A percentile compares a stretch with the other conserved stretches of the same genome.
Conservation (phyloP, 768 basidiomycete species). For the Xerocomellus intermedius region DNA sequence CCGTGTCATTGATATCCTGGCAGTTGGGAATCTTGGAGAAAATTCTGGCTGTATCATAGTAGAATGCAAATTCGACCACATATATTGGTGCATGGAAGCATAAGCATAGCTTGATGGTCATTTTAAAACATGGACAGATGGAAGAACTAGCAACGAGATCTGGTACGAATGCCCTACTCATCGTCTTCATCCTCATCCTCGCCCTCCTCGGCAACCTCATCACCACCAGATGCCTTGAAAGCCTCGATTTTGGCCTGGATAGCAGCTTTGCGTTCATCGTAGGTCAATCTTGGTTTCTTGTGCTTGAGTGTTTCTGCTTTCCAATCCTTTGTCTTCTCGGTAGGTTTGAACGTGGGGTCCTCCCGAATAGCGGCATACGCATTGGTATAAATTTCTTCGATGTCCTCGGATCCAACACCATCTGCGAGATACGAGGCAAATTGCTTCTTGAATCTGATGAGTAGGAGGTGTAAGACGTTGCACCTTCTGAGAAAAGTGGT, state of each 20-base stretch:
- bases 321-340: conserved; percentile 91
- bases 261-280: conserved; percentile 71
- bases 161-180: conserved; percentile 46
- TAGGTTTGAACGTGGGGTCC: conserved; percentile 86
- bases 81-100: conserved; percentile 17
- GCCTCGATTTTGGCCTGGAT: conserved; percentile 89
- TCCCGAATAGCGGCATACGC: conserved; percentile 96
- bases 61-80: conserved; percentile 5
- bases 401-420: conserved; percentile 92
- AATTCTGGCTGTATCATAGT: conserved; percentile 30
- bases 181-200: conserved; percentile 36
- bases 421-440: conserved; percentile 95
- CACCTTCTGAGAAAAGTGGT: background rate
- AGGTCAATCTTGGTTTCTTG: conserved; percentile 64
- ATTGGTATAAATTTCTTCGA: conserved; percentile 92
- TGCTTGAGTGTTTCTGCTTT: conserved; percentile 78
- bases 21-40: conserved; percentile 47
- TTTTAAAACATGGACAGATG: conserved; percentile 10
- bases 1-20: conserved; percentile 52
- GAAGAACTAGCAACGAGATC: background rate
- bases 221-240: conserved; percentile 70
- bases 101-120: conserved; percentile 15
- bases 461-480: conserved; percentile 2
- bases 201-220: conserved; percentile 45
- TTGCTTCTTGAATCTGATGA: conserved; percentile 89